Base-by-base conservation (phyloP, 2,329 filamentous ascomycete species). In the Dryadomyces sulphureus region DNA sequence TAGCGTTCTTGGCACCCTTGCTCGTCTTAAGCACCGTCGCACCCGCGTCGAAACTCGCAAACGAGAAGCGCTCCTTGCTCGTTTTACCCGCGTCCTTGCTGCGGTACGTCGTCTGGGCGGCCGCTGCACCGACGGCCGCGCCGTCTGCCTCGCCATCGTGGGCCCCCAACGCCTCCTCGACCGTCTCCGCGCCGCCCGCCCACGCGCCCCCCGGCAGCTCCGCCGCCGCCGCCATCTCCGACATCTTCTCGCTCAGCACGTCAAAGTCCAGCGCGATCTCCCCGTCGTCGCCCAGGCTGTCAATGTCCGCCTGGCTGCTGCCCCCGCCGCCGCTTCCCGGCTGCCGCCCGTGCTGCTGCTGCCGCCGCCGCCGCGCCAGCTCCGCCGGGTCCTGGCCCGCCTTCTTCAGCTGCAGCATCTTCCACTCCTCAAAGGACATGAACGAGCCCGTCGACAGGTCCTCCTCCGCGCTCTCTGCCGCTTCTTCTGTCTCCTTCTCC, bases 371-470 rank as follows among this genome's bases (percentile, higher is more conserved):
- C 73, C 72, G 62, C 73, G 79, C 62, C 73, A 85, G 53, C 65
- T 84, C 58, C 68, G 87, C 62, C 6, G 68, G 67, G 45, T 77
- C 72, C 57, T 95, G 90, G 12, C 87, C 90, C 4, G 78, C 81
- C 58, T 87, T 85, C 44, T 81, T 84, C 17, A 96, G 67, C 65
- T 94, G 94, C 68, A 89, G 84, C 57, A 83, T 86, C 65, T 94
- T 96, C 92, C 92, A 98, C 56, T 96, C 90, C 60, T 96, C 92
- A 55, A 98, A 98, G 0, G 92, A 95, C 55, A 96, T 78, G 60
- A 96, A 96, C 7, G 88, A 81, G 41, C 62, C 61, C 2, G 65
- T 64, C 41, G 64, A 64, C 40, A 81, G 75, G 54, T 85, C 51
- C 16, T 54, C 50, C 5, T 48, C 49, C 3, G 34, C 19, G 16